Percentiles rank a stretch among this genome's conserved stretches.
phyloP scores from a whole-genome alignment of 257 asterid species.

The Marsdenia floribunda region DNA sequence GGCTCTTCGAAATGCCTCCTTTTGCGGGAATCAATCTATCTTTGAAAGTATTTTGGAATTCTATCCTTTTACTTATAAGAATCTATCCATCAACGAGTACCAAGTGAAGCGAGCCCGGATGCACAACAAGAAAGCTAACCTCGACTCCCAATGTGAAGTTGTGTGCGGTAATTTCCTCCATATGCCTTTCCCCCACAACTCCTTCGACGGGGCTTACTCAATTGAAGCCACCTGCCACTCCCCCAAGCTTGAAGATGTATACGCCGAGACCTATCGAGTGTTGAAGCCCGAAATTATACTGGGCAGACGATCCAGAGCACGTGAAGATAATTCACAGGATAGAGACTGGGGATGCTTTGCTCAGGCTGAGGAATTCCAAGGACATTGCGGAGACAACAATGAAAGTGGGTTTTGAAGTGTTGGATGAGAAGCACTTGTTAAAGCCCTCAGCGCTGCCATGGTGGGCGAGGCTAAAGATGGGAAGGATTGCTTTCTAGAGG shows the following conservation, averaged over 20 bases:
- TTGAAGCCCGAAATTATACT: slow-evolving; percentile 60
- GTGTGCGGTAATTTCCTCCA: slow-evolving; percentile 75
- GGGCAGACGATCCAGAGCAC: slow-evolving; percentile 31
- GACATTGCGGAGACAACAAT: slow-evolving; percentile 25
- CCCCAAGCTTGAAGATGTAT: slow-evolving; percentile 62
- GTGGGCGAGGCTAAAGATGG: slow-evolving; percentile 87
- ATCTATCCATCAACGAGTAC: slow-evolving; percentile 78
- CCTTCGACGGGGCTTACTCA: slow-evolving; percentile 77
- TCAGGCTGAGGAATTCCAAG: slow-evolving; percentile 24
- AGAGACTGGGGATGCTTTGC: slow-evolving; percentile 32
- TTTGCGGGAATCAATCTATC: too few species aligned
- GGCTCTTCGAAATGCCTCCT: too few species aligned
- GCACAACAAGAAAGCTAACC: slow-evolving; percentile 69
- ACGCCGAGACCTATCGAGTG: slow-evolving; percentile 72
- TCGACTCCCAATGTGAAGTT: slow-evolving; percentile 58
- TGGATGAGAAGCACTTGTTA: slow-evolving; percentile 60
- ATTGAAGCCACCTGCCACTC: slow-evolving; percentile 84
- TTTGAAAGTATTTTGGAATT: too few species aligned
- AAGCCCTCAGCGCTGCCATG: slow-evolving; percentile 66
- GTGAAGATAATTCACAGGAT: slow-evolving; percentile 25
- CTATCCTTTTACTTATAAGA: too few species aligned
- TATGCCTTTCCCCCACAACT: slow-evolving; percentile 56
- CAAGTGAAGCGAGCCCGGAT: slow-evolving; percentile 60
- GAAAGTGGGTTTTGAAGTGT: slow-evolving; percentile 47
- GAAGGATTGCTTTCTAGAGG: slow-evolving; percentile 76